Percentiles rank a stretch among this genome's conserved stretches.
Conservation (phyloP, 805 yeast genomes). For the Cyberlindnera amylophila region DNA sequence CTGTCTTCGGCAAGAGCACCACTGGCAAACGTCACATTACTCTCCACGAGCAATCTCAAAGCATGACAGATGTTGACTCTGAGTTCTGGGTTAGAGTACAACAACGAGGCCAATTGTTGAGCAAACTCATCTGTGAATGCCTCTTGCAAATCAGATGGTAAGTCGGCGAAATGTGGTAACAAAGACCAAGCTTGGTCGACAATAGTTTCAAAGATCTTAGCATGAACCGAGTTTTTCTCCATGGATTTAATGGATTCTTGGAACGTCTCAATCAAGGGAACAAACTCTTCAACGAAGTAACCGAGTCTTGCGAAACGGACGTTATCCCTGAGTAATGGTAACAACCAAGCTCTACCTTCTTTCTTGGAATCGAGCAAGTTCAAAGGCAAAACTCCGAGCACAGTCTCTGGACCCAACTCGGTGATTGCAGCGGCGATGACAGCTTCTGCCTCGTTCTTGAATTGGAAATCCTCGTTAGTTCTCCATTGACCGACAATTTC, state of each 20-base stretch:
- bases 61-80: constrained; percentile 85
- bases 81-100: constrained; percentile 71
- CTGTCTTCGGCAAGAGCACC: constrained; percentile 57
- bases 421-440: constrained; percentile 77
- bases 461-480: constrained; percentile 62
- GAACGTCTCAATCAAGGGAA: constrained; percentile 62
- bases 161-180: constrained; percentile 82
- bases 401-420: constrained; percentile 82
- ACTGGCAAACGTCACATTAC: constrained; percentile 58
- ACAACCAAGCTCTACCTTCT: constrained; percentile 93
- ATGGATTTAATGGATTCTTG: constrained; percentile 41
- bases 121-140: constrained; percentile 79
- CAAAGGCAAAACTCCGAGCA: constrained; percentile 71
- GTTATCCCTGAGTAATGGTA: constrained; percentile 87
- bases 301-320: constrained; percentile 66
- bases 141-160: constrained; percentile 67
- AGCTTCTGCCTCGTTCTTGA: constrained; percentile 73
- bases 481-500: constrained; percentile 83
- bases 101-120: constrained; percentile 60
- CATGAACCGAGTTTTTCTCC: constrained; percentile 58
- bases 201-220: constrained; percentile 78
- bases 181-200: constrained; percentile 91
- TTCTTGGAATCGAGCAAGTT: constrained; percentile 55
- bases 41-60: constrained; percentile 71
- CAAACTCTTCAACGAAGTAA: constrained; percentile 56